Evolutionary conservation across 1,284 basidiomycete species (phyloP).

Genomic region (Lignosus rhinocerotis): DNA sequence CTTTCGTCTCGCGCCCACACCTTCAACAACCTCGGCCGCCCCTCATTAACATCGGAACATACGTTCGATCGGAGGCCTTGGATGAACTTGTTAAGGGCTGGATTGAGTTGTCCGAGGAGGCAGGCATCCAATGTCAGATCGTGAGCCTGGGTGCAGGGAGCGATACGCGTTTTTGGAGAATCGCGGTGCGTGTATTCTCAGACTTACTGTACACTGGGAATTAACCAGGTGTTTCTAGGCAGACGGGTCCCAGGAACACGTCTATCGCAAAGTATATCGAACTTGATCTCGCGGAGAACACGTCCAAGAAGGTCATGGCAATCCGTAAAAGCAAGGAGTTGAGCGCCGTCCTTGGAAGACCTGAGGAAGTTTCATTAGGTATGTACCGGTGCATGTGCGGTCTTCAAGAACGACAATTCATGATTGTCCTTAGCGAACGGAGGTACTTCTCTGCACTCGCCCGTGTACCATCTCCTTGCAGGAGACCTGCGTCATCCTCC

Average conservation of each 20-base stretch:
- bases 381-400: slow-evolving; percentile 1
- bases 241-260: slow-evolving; percentile 55
- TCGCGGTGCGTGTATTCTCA: slow-evolving; percentile 60
- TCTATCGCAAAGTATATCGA: slow-evolving; percentile 74
- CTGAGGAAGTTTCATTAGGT: slow-evolving; percentile 48
- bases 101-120: slow-evolving; percentile 45
- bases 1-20: slow-evolving; percentile 65
- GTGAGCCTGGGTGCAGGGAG: slow-evolving; percentile 91
- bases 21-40: slow-evolving; percentile 72
- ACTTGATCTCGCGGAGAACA: slow-evolving; percentile 87
- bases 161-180: slow-evolving; percentile 91
- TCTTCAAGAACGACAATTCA: not conserved
- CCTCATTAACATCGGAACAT: slow-evolving; percentile 95
- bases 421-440: slow-evolving; percentile 51
- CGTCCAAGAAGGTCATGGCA: slow-evolving; percentile 79
- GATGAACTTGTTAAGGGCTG: slow-evolving; percentile 81
- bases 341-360: slow-evolving; percentile 50
- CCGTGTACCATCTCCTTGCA: slow-evolving; percentile 74
- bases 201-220: not conserved
- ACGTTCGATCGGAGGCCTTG: slow-evolving; percentile 79
- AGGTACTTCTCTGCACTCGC: slow-evolving; percentile 66
- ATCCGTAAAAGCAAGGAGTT: slow-evolving; percentile 75
- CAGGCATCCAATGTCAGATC: slow-evolving; percentile 66
- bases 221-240: slow-evolving; percentile 21
- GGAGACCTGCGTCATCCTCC: slow-evolving; percentile 69